Evolutionary conservation across 495 filamentous ascomycete species (phyloP), one percentile per base, ranked within the genome.

Genomic region (Hamigera avellanea): DNA sequence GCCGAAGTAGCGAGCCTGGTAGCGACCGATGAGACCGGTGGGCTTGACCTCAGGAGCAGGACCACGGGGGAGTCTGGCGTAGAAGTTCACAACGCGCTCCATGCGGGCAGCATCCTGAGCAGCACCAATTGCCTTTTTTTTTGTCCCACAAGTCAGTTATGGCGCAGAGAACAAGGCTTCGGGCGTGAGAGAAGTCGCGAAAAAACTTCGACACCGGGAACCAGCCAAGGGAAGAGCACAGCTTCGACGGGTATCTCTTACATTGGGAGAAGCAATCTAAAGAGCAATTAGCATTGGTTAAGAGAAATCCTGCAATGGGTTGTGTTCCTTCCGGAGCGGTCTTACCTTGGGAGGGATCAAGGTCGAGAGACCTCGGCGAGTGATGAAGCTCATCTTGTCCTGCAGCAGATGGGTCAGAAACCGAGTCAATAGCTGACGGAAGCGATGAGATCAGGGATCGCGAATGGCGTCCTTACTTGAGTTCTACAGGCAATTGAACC

Each of bases 301-400:
- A 40, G 27, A 32, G 25, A 15, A 21, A 31, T 26, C 16, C 25
- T 13, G n/a, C n/a, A 31, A 14, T 15, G 7, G 25, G 14, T 33
- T 37, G 14, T 9, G 14, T 32, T 45, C 26, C 27, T 16, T 26
- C 26, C 35, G 29, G 32, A 38, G 35, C 42, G 36, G 40, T 48
- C 75, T 45, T 76, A 89, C 88, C 82, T 96, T 96, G 48, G 91
- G 91, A 49, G 91, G 91, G 61, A 99, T 93, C 57, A 99, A 75
- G 72, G 93, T 94, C 54, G 93, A 95, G 55, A 99, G 81, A 73
- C 75, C 81, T 62, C 89, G 76, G 62, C 81, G 81, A 50, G 75
- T 71, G 52, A 91, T 75, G 76, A 74, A 86, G 69, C 86, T 94
- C 89, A 95, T 96, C 62, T 67, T 81, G 75, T 58, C 28, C 28